Evolutionary conservation across 345 rosid genomes (phyloP), one percentile per base, ranked within the genome.

Genomic region (Pistacia integerrima): DNA sequence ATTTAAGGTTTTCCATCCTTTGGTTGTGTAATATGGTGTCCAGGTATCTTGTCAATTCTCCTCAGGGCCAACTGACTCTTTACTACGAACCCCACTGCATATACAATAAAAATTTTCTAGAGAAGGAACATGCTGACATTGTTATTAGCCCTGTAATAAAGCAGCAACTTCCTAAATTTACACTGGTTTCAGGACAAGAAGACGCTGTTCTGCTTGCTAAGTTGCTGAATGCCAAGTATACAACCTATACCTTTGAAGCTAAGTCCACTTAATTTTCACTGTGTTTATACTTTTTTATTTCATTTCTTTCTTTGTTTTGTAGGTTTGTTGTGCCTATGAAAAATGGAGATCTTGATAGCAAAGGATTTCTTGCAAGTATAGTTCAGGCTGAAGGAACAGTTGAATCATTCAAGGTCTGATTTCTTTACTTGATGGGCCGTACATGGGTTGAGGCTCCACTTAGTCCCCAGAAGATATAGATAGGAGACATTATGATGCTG

Each of bases 181-280:
- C 96, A 44, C 84, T 95, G 79, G 98, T 93, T 77, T 95, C 91
- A 4, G 99, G 99, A 68, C 98, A 93, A 90, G 96, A 95, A 88
- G 98, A 95, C 71, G 98, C 98, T 6, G 90, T 95, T 67, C 87
- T 82, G 82, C 92, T 95, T 20, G 96, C 99, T 25, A 95, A 89
- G 83, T 65, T 88, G 77, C 82, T 95, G 67, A 51, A 84, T 64
- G 99, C 96, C 84, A 94, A 82, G 97, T 94, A 91, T 64, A 33
- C 17, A 75, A 64, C 58, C n/a, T 68, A 7, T 14, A 44, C 67
- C 67, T 41, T 69, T 36, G 35, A 63, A 36, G 28, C 72, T 58
- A 25, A 59, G 46, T 66, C 77, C 33, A 74, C 25, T 22, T 2
- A 10, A 60, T 56, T 82, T 74, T 67, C n/a, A 18, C 14, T 52